Conservation (phyloP, 768 basidiomycete species). For the Mrakia hoshinonis region DNA sequence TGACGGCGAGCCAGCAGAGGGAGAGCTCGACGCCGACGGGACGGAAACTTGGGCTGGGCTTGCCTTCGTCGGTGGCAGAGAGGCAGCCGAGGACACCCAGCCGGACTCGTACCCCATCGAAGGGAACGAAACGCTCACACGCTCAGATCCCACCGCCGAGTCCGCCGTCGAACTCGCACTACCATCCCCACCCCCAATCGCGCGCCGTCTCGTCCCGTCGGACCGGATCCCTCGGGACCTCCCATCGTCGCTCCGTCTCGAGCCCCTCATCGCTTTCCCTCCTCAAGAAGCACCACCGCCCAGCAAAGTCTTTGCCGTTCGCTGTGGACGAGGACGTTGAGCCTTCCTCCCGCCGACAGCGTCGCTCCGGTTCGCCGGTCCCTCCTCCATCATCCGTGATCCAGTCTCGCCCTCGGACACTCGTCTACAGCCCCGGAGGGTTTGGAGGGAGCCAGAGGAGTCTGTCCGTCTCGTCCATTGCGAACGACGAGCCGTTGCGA, state of each 20-base stretch:
- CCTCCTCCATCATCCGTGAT: background rate
- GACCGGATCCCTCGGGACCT: background rate
- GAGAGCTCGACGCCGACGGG: constrained; percentile 3
- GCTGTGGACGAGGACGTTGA: background rate
- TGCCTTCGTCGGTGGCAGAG: background rate
- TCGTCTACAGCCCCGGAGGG: constrained; percentile 17
- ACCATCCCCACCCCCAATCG: constrained; percentile 1
- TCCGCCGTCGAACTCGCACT: background rate
- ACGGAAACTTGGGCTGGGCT: background rate
- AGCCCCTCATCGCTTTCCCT: background rate
- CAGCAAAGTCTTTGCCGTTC: background rate
- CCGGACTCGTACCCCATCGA: background rate
- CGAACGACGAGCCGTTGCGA: background rate
- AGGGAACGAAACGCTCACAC: background rate
- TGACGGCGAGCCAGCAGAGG: background rate
- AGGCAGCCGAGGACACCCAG: background rate
- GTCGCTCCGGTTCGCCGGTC: background rate
- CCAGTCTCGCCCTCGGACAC: constrained; percentile 17
- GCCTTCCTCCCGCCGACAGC: background rate
- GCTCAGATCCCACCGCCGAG: background rate
- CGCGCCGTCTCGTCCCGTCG: background rate
- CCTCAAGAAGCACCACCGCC: constrained; percentile 13
- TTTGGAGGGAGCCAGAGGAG: background rate
- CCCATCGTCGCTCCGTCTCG: constrained; percentile 6
- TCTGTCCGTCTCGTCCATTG: background rate